Evolutionary conservation across 2,329 filamentous ascomycete genomes (phyloP).

Genomic region (Ustilaginoidea virens): DNA sequence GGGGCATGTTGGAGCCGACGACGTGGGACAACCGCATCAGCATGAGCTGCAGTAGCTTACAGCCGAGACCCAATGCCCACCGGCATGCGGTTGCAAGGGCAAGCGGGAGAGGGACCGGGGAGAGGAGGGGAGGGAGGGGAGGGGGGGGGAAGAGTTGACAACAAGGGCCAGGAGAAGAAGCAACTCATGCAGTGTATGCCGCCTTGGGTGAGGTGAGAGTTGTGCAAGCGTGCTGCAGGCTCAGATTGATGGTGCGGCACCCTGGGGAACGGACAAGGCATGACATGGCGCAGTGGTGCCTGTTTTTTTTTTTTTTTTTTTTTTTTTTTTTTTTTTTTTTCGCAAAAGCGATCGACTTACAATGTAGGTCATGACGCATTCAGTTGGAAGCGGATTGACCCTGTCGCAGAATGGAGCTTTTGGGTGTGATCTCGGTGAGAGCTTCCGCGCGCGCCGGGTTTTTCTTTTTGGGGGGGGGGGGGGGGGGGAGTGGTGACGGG

Average conservation of each 20-base stretch:
- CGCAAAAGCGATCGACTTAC: conserved; percentile 16
- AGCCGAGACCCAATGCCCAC: conserved; percentile 4
- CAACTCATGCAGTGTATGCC: no score
- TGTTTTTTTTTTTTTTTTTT: no score
- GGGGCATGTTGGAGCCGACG: conserved; percentile 2
- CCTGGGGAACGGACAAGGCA: conserved; percentile 8
- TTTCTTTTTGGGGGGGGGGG: no score
- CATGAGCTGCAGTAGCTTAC: conserved; percentile 1
- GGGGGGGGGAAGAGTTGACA: conserved; percentile 1
- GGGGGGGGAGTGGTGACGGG: conserved; percentile 1
- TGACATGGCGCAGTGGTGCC: no score
- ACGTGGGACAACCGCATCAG: neutral
- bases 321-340: no score
- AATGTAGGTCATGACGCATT: conserved; percentile 25
- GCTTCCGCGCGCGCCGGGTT: no score
- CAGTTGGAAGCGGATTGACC: conserved; percentile 6
- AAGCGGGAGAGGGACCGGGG: no score
- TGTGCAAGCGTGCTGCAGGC: conserved; percentile 3
- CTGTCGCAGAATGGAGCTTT: conserved; percentile 5
- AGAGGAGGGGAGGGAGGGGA: no score
- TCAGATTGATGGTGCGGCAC: conserved; percentile 6
- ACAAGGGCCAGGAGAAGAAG: conserved; percentile 3
- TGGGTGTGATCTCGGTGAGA: conserved; percentile 4
- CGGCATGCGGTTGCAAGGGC: no score
- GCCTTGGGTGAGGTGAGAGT: no score